Conservation (phyloP, 306 rosid genomes). For the Pterocarpus santalinus region DNA sequence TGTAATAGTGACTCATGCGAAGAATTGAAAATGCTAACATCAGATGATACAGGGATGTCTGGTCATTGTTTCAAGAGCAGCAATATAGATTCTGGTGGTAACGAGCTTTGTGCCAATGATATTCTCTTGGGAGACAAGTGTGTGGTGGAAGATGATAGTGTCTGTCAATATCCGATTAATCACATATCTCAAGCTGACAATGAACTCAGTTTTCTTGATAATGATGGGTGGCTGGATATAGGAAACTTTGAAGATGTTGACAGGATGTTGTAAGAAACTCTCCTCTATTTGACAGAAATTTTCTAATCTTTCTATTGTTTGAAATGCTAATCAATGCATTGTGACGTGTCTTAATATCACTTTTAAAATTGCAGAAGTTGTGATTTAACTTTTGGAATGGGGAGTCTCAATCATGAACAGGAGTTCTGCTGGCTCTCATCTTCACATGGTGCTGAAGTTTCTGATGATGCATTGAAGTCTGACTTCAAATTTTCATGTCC, state of each 20-base stretch:
- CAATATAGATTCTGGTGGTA: slow-evolving; percentile 57
- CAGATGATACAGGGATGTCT: slow-evolving; percentile 57
- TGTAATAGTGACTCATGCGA: slow-evolving; percentile 55
- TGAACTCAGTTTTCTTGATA: slow-evolving; percentile 77
- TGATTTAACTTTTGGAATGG: slow-evolving; percentile 77
- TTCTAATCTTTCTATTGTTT: slow-evolving; percentile 26
- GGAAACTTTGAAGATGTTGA: slow-evolving; percentile 88
- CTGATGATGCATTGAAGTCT: slow-evolving; percentile 70
- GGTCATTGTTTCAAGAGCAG: slow-evolving; percentile 57
- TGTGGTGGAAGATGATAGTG: slow-evolving; percentile 59
- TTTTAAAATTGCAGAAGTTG: slow-evolving; percentile 67
- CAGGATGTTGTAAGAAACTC: slow-evolving; percentile 67
- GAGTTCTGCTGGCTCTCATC: slow-evolving; percentile 77
- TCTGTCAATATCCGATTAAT: slow-evolving; percentile 60
- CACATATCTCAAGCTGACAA: slow-evolving; percentile 66
- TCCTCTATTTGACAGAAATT: slow-evolving; percentile 27
- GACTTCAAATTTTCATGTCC: slow-evolving; percentile 59
- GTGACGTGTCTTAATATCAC: slow-evolving; percentile 22
- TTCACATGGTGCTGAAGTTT: slow-evolving; percentile 64
- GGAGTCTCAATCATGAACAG: slow-evolving; percentile 70
- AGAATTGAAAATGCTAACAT: slow-evolving; percentile 57
- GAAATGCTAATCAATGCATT: slow-evolving; percentile 26
- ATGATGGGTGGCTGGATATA: slow-evolving; percentile 82
- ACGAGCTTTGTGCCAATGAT: slow-evolving; percentile 61
- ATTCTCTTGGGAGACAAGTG: slow-evolving; percentile 66